Percentiles rank a stretch among this genome's conserved stretches.
phyloP scores from a whole-genome alignment of 495 filamentous ascomycete genomes.

The Hypoxylon subgilvum region DNA sequence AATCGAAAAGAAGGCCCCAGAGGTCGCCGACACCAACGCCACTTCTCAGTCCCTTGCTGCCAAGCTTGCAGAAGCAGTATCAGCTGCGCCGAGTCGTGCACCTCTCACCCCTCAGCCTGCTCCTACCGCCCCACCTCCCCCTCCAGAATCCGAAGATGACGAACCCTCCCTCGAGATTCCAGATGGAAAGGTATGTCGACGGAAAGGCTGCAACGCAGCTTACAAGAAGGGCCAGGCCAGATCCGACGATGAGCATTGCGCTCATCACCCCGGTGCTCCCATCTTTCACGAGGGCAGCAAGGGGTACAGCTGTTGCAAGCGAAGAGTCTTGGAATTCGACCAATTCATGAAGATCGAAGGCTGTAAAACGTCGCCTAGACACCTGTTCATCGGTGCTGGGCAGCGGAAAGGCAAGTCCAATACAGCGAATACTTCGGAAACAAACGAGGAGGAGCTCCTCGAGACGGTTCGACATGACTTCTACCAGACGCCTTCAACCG shows the following conservation, averaged over 20 bases:
- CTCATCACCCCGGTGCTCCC: conserved; percentile 83
- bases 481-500: conserved; percentile 85
- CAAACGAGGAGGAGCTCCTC: conserved; percentile 62
- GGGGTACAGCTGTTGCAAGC: conserved; percentile 96
- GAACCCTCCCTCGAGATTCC: conserved; percentile 74
- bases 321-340: conserved; percentile 93
- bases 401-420: conserved; percentile 63
- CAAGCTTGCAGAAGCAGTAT: conserved; percentile 45
- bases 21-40: conserved; percentile 34
- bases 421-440: conserved; percentile 41
- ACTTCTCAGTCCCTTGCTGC: conserved; percentile 42
- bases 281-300: conserved; percentile 98
- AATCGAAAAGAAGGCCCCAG: conserved; percentile 58
- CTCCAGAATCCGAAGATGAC: conserved; percentile 85
- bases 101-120: conserved; percentile 61
- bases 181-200: conserved; percentile 74
- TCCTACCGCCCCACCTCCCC: conserved; percentile 66
- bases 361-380: conserved; percentile 78
- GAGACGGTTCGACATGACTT: conserved; percentile 85
- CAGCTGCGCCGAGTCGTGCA: conserved; percentile 54
- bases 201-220: conserved; percentile 70
- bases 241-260: conserved; percentile 74
- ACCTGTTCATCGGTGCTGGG: conserved; percentile 85
- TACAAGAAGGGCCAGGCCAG: conserved; percentile 66
- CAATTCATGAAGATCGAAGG: conserved; percentile 95